phyloP scores from a whole-genome alignment of 805 yeast species.

The Teunomyces stri region DNA sequence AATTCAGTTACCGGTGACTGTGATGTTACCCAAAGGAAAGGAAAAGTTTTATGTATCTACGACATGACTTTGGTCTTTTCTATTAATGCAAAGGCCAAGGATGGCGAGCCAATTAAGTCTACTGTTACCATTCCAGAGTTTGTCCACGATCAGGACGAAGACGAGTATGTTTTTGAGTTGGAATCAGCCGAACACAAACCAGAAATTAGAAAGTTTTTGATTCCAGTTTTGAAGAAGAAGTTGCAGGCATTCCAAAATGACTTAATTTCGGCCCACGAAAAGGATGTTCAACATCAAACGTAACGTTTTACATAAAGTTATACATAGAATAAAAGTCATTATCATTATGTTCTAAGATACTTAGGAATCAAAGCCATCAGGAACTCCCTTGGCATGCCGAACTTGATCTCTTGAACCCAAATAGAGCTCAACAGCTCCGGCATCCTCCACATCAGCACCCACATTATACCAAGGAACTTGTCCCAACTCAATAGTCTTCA shows the following conservation, averaged over 20 bases:
- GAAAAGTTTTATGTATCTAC: slow-evolving; percentile 72
- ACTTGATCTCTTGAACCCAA: slow-evolving; percentile 45
- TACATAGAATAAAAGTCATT: not conserved
- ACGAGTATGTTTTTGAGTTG: slow-evolving; percentile 54
- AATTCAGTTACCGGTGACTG: slow-evolving; percentile 63
- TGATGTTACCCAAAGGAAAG: slow-evolving; percentile 81
- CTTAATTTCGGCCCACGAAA: slow-evolving; percentile 58
- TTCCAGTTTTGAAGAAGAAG: slow-evolving; percentile 50
- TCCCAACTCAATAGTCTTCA: slow-evolving; percentile 49
- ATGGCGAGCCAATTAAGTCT: slow-evolving; percentile 27
- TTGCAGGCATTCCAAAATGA: slow-evolving; percentile 62
- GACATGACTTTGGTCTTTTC: slow-evolving; percentile 58
- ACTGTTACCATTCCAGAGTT: slow-evolving; percentile 60
- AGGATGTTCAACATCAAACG: slow-evolving; percentile 57
- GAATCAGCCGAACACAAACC: slow-evolving; percentile 35
- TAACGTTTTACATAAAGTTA: slow-evolving; percentile 7
- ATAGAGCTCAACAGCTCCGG: slow-evolving; percentile 45
- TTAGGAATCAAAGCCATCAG: slow-evolving; percentile 65
- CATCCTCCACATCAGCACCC: slow-evolving; percentile 52
- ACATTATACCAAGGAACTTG: slow-evolving; percentile 50
- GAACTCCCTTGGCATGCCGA: slow-evolving; percentile 81
- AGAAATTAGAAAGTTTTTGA: slow-evolving; percentile 45
- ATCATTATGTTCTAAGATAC: not conserved
- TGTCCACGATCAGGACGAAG: slow-evolving; percentile 73
- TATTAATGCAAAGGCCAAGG: slow-evolving; percentile 34